Conservation (phyloP, 768 basidiomycete species). For the Mycena albidolilacea region DNA sequence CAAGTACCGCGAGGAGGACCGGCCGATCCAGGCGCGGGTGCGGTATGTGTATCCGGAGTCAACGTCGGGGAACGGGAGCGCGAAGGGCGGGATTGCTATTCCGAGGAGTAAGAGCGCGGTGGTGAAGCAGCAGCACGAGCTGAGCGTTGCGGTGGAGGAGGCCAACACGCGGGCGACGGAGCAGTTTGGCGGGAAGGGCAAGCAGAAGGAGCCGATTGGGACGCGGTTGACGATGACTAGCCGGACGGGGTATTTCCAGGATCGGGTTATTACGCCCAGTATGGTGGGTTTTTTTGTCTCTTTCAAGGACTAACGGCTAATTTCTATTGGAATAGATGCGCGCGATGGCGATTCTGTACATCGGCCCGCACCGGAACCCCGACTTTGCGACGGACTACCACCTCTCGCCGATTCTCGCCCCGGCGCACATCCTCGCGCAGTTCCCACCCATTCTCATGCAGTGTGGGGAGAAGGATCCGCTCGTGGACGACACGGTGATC, state of each 20-base stretch:
- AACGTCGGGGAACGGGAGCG: neutral
- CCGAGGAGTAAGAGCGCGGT: constrained; percentile 56
- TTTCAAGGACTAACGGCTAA: constrained; percentile 22
- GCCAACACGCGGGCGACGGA: constrained; percentile 63
- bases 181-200: constrained; percentile 51
- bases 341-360: constrained; percentile 98
- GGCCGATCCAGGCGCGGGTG: constrained; percentile 82
- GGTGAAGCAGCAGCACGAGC: constrained; percentile 66
- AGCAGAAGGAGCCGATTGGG: constrained; percentile 77
- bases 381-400: constrained; percentile 97
- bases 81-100: constrained; percentile 40
- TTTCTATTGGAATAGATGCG: constrained; percentile 80
- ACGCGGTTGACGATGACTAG: constrained; percentile 96
- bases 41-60: constrained; percentile 65
- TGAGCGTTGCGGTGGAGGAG: constrained; percentile 66
- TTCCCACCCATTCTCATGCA: constrained; percentile 96
- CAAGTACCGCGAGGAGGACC: constrained; percentile 76
- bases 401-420: constrained; percentile 95
- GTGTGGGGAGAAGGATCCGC: constrained; percentile 94
- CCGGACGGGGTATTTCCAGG: constrained; percentile 93
- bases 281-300: constrained; percentile 76
- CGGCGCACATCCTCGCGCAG: constrained; percentile 85
- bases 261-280: constrained; percentile 92
- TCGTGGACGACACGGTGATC: constrained; percentile 98
- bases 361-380: constrained; percentile 94